Evolutionary conservation across 1,284 basidiomycete species (phyloP), one percentile per base, ranked within the genome.

Genomic region (Ustilago loliicola): DNA sequence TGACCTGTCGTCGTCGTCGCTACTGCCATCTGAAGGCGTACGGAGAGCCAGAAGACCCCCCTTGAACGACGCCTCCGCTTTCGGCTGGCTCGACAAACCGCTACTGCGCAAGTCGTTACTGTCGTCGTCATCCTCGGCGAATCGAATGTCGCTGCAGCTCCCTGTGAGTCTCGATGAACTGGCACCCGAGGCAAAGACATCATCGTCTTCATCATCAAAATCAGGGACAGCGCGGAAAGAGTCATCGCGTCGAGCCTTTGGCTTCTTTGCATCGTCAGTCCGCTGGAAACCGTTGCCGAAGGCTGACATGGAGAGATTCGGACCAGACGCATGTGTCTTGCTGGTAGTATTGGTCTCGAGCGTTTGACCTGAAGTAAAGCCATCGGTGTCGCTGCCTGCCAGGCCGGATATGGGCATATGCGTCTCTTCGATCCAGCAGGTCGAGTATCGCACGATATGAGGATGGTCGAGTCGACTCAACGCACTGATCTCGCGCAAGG

Each of bases 401-500:
- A 72, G 21, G 13, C 77, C 77, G 2, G 65, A 19, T n/a, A 72
- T 47, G 13, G 77, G 75, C 17, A 77, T 60, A 15, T 76, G 79
- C 8, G 80, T 83, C 54, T 80, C 80, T 59, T 86, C 77, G 52
- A 86, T 83, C 80, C 81, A 85, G 67, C 81, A 85, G 1, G 86
- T 87, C 23, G 85, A 80, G 68, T 96, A 98, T 48, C 95, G 91
- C 21, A 97, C 95, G 74, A 98, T 94, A 87, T 93, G 93, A 13
- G 93, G 91, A 86, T 98, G 95, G 54, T 92, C 93, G 23, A 97
- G 90, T 42, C 93, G 89, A 73, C 93, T 95, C 21, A 98, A 88
- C 0, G 94, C 93, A 76, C 94, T 94, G 59, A 98, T 94, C 87
- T 98, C 95, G 11, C 96, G 91, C 83, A 95, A 93, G 64, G 97